These are phyloP conservation scores for Beauveria scarabaeidicola DNA, from an alignment of 2,329 filamentous ascomycete species.

Conservation along the genomic window DNA sequence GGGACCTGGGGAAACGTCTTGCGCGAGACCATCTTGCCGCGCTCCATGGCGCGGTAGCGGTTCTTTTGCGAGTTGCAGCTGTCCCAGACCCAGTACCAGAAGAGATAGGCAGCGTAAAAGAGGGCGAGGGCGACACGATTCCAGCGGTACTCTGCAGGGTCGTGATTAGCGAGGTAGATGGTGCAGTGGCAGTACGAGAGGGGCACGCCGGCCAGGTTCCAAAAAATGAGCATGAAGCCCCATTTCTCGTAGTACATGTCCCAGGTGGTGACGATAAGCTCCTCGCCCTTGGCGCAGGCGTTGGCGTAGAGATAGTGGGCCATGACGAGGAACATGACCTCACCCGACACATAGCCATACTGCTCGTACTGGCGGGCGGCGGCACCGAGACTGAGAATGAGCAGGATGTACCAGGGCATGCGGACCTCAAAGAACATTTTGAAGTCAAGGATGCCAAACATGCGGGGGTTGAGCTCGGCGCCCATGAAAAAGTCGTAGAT, in stretches of 20 bases:
- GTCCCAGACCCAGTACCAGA: constrained; percentile 88
- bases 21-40: constrained; percentile 60
- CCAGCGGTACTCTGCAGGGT: constrained; percentile 69
- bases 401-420: constrained; percentile 84
- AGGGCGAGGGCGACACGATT: constrained; percentile 57
- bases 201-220: constrained; percentile 88
- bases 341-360: constrained; percentile 79
- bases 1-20: constrained; percentile 86
- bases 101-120: constrained; percentile 65
- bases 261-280: constrained; percentile 84
- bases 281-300: constrained; percentile 85
- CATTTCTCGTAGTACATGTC: constrained; percentile 97
- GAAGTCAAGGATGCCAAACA: constrained; percentile 82
- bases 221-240: constrained; percentile 97
- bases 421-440: constrained; percentile 97
- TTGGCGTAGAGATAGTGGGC: constrained; percentile 90
- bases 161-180: constrained; percentile 78
- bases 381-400: constrained; percentile 67
- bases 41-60: constrained; percentile 73
- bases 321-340: constrained; percentile 76
- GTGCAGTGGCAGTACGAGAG: constrained; percentile 91
- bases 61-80: constrained; percentile 92
- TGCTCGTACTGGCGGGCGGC: constrained; percentile 75
- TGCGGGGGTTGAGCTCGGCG: constrained; percentile 77
- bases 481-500: constrained; percentile 95